phyloP scores from a whole-genome alignment of 164 flowering plant species.

The Magnolia officinalis region DNA sequence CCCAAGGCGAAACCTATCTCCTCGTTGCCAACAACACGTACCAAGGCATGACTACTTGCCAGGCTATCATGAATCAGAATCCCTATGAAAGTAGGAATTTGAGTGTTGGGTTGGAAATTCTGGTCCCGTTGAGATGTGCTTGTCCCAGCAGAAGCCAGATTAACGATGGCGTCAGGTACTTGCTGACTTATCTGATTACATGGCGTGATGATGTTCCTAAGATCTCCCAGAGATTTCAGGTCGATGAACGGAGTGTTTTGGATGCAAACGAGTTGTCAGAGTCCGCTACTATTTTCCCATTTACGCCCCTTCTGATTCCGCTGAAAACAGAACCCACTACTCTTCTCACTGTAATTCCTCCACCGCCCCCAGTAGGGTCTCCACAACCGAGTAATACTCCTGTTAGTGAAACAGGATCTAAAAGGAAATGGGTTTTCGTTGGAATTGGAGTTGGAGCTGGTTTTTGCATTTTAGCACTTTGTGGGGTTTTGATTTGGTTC shows the following conservation, averaged over 20 bases:
- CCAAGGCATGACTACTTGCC: conserved; percentile 71
- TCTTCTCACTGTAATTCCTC: neutral
- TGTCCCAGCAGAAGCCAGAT: conserved; percentile 54
- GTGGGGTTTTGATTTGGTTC: conserved; percentile 24
- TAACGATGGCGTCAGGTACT: conserved; percentile 33
- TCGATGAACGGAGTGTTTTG: conserved; percentile 22
- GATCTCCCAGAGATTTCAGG: conserved; percentile 36
- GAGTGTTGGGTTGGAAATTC: conserved; percentile 17
- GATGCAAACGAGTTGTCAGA: conserved; percentile 45
- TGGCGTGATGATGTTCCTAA: conserved; percentile 26
- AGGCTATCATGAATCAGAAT: conserved; percentile 49
- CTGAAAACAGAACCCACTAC: conserved; percentile 30
- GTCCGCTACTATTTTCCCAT: conserved; percentile 26
- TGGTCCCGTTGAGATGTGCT: conserved; percentile 65
- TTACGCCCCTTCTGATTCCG: conserved; percentile 54
- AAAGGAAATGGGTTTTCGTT: conserved; percentile 41
- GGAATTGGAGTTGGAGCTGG: conserved; percentile 58
- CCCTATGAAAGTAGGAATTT: conserved; percentile 20
- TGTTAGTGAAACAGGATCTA: conserved; percentile 16
- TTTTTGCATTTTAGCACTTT: conserved; percentile 22
- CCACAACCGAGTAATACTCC: neutral
- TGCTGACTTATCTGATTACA: conserved; percentile 40
- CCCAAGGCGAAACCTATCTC: conserved; percentile 37
- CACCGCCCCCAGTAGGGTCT: conserved; percentile 5
- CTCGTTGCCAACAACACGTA: conserved; percentile 53